Evolutionary conservation across 345 rosid genomes (phyloP).

Genomic region (Dipteronia dyeriana): DNA sequence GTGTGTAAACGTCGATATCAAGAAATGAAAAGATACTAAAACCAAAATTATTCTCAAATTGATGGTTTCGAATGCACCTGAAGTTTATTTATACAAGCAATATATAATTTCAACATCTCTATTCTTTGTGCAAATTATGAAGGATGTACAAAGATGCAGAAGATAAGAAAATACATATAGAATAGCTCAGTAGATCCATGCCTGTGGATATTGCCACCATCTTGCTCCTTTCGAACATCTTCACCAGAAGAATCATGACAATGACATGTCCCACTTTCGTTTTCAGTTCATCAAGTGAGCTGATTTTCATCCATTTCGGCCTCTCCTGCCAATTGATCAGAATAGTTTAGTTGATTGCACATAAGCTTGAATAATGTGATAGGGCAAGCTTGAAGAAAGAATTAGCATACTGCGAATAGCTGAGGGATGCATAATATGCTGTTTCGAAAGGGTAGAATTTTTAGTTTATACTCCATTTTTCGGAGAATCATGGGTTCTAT

Average conservation of each 20-base stretch:
- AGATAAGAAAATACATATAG: constrained; percentile 80
- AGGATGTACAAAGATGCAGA: constrained; percentile 92
- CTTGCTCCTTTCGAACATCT: constrained; percentile 98
- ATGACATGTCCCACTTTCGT: constrained; percentile 95
- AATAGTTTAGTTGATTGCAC: neutral
- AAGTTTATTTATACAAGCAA: neutral
- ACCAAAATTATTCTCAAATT: neutral
- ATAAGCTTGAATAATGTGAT: neutral
- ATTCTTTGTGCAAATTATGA: constrained; percentile 75
- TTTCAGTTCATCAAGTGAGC: constrained; percentile 84
- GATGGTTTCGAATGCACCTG: neutral
- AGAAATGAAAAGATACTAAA: neutral
- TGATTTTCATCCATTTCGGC: constrained; percentile 95
- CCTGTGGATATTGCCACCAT: constrained; percentile 84
- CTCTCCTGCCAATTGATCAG: constrained; percentile 48
- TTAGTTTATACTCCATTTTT: neutral
- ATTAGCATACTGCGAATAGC: too few relatives aligned
- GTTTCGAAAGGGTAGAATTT: too few relatives aligned
- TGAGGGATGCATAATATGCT: too few relatives aligned
- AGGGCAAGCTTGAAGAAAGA: neutral
- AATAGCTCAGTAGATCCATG: constrained; percentile 79
- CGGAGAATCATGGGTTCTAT: too few relatives aligned
- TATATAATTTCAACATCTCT: neutral
- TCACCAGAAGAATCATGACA: constrained; percentile 91
- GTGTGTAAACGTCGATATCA: neutral